phyloP scores from a whole-genome alignment of 2,329 filamentous ascomycete genomes.

The Furcasterigmium furcatum region DNA sequence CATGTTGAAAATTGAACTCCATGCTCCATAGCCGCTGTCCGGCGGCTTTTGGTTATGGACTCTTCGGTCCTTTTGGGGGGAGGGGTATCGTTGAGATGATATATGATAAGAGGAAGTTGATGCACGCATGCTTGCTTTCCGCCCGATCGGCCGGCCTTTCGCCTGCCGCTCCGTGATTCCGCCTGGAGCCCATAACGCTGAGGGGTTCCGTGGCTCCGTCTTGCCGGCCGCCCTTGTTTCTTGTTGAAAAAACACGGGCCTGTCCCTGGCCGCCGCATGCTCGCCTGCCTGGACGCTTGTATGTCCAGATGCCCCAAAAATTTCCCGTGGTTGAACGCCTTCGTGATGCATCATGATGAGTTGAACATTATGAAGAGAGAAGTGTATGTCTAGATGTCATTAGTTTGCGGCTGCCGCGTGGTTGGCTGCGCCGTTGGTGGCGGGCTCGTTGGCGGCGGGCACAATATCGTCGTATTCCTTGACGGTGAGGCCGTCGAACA shows the following conservation, averaged over 20 bases:
- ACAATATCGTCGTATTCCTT: conserved; percentile 52
- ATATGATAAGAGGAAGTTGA: conserved; percentile 27
- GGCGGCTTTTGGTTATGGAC: conserved; percentile 2
- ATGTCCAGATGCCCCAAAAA: no score
- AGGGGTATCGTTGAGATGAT: conserved; percentile 40
- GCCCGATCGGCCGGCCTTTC: conserved; percentile 5
- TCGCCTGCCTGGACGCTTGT: no score
- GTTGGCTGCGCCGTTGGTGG: conserved; percentile 13
- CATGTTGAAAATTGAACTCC: conserved; percentile 7
- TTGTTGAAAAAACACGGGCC: conserved; percentile 5
- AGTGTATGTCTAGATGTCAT: neutral
- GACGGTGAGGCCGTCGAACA: conserved; percentile 78
- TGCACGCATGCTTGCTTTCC: conserved; percentile 19
- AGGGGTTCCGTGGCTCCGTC: no score
- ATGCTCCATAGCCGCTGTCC: conserved; percentile 4
- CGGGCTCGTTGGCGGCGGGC: conserved; percentile 12
- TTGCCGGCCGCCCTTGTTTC: conserved; percentile 8
- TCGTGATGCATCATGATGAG: conserved; percentile 13
- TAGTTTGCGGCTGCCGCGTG: conserved; percentile 9
- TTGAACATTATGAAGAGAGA: conserved; percentile 1
- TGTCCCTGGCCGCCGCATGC: neutral
- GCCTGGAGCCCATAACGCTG: no score
- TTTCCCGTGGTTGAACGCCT: conserved; percentile 12
- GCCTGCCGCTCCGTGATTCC: conserved; percentile 13
- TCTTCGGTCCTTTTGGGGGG: conserved; percentile 10